Conservation (phyloP, 2,329 filamentous ascomycete species). For the Phymatotrichopsis omnivora region DNA sequence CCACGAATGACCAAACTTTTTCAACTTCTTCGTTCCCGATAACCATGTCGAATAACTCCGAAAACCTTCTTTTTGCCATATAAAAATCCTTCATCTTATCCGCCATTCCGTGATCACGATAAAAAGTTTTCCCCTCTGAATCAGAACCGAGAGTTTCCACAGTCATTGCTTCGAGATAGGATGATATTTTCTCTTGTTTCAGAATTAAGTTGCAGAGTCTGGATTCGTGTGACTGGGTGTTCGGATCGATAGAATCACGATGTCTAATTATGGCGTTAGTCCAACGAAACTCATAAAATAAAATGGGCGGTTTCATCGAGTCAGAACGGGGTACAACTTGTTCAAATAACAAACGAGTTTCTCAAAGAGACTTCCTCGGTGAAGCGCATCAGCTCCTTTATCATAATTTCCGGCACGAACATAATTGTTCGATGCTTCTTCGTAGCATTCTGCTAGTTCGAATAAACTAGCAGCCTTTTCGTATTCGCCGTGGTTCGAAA, state of each 20-base stretch:
- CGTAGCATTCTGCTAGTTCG: neutral
- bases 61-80: neutral
- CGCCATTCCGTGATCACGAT: constrained; percentile 12
- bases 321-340: too few species aligned
- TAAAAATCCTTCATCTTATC: constrained; percentile 9
- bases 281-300: too few species aligned
- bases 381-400: neutral
- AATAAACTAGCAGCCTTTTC: constrained; percentile 13
- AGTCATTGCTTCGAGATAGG: constrained; percentile 9
- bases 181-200: constrained; percentile 16
- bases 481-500: constrained; percentile 1
- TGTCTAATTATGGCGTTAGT: too few species aligned
- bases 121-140: constrained; percentile 20
- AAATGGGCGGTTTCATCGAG: too few species aligned
- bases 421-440: constrained; percentile 2
- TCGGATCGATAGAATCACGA: too few species aligned
- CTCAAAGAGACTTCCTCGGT: neutral
- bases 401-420: constrained; percentile 4
- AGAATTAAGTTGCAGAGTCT: constrained; percentile 19
- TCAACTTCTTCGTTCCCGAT: constrained; percentile 5
- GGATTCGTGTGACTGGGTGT: constrained; percentile 9
- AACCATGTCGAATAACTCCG: constrained; percentile 4
- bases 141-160: constrained; percentile 14
- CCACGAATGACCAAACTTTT: constrained; percentile 1
- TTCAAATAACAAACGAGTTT: constrained; percentile 4